A percentile compares a stretch with the other conserved stretches of the same genome.
Conservation (phyloP, 306 rosid species). For the Prunus mongolica region DNA sequence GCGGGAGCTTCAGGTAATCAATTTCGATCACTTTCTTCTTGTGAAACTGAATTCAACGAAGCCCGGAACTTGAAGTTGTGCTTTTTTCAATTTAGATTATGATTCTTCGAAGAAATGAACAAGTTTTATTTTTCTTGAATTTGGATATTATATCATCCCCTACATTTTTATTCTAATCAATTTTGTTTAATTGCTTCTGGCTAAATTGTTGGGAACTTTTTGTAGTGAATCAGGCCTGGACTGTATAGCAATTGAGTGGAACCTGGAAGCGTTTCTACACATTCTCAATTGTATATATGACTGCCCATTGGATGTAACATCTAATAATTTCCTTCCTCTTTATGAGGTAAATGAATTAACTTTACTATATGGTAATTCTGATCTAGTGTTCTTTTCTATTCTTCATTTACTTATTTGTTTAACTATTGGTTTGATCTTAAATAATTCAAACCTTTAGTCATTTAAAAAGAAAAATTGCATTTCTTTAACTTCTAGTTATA, state of each 20-base stretch:
- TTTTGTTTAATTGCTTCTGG: constrained; percentile 1
- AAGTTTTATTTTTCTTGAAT: background rate
- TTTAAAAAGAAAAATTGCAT: background rate
- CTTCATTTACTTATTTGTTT: background rate
- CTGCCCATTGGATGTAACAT: constrained; percentile 41
- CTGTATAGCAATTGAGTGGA: constrained; percentile 50
- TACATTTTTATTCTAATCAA: background rate
- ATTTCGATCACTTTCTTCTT: background rate
- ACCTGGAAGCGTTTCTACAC: constrained; percentile 39
- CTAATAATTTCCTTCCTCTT: constrained; percentile 45
- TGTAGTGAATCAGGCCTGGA: constrained; percentile 60
- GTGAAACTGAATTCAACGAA: too few species aligned
- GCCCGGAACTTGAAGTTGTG: background rate
- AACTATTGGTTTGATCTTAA: background rate
- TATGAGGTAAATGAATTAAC: constrained; percentile 50
- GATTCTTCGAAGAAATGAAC: background rate
- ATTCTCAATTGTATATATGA: constrained; percentile 55
- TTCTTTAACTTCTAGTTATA: background rate
- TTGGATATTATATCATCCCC: background rate
- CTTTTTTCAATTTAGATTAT: background rate
- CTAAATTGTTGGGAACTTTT: background rate
- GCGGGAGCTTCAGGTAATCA: constrained; percentile 65
- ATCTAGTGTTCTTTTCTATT: background rate
- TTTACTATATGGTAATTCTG: background rate
- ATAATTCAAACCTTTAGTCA: background rate